Evolutionary conservation across 306 rosid species (phyloP).

Genomic region (Glycyrrhiza uralensis): DNA sequence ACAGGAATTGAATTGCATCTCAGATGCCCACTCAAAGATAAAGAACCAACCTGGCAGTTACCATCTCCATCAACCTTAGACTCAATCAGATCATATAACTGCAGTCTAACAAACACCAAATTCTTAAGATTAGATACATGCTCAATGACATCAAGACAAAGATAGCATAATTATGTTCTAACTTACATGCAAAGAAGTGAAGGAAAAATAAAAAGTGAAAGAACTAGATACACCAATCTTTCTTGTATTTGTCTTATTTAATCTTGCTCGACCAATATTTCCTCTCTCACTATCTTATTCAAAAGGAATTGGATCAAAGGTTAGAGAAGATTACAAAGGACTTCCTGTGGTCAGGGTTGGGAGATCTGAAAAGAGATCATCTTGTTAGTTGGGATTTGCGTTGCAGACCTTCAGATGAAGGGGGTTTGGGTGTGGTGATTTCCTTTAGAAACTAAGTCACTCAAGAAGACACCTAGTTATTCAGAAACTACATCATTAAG

Average conservation of each 20-base stretch:
- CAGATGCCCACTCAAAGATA: background rate
- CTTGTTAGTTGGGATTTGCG: background rate
- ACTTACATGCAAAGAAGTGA: background rate
- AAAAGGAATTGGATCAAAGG: background rate
- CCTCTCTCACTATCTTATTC: background rate
- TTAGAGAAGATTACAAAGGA: background rate
- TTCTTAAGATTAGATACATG: conserved; percentile 28
- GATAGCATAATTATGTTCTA: background rate
- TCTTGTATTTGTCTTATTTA: conserved; percentile 10
- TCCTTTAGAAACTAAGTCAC: conserved; percentile 3
- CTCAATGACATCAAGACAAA: background rate
- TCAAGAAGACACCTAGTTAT: background rate
- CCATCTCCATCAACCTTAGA: conserved; percentile 89
- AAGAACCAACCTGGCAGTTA: conserved; percentile 83
- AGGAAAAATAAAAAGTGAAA: background rate
- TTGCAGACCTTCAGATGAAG: background rate
- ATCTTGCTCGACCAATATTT: conserved; percentile 5
- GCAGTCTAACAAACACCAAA: conserved; percentile 52
- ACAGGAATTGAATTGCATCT: conserved; percentile 6
- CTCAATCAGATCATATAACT: conserved; percentile 85
- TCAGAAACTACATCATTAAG: background rate
- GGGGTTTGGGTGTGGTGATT: background rate
- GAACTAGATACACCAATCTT: background rate
- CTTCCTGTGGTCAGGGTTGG: background rate
- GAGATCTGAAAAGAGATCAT: background rate